A percentile compares a stretch with the other conserved stretches of the same genome.
Conservation (phyloP, 176 grass and related monocot species). For the Aegilops bicornis region DNA sequence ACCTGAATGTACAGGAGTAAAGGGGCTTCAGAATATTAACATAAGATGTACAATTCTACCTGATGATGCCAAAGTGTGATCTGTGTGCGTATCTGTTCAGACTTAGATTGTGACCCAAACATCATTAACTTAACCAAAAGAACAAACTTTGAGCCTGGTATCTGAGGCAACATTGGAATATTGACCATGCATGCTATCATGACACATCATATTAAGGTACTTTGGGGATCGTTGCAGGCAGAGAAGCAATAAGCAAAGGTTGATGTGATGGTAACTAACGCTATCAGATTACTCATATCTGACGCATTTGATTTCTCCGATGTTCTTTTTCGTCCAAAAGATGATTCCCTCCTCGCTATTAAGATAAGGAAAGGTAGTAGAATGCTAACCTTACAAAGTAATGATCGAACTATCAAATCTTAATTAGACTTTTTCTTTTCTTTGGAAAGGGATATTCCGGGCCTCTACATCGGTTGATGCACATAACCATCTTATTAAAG, state of each 20-base stretch:
- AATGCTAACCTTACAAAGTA: neutral
- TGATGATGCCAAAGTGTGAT: neutral
- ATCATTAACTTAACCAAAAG: neutral
- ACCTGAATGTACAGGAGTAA: neutral
- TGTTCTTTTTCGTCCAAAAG: neutral
- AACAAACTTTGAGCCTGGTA: neutral
- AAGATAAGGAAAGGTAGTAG: neutral
- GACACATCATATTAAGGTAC: neutral
- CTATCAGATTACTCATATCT: neutral
- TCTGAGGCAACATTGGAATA: neutral
- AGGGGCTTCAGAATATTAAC: neutral
- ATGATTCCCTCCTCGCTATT: neutral
- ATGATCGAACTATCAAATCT: neutral
- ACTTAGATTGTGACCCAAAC: neutral
- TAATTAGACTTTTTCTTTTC: too few species aligned
- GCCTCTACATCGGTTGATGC: too few species aligned
- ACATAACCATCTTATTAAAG: too few species aligned
- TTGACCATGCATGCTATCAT: neutral
- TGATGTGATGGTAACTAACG: neutral
- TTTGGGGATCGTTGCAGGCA: neutral
- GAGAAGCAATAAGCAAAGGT: neutral
- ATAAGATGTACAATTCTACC: neutral
- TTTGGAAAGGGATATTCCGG: too few species aligned
- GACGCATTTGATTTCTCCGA: neutral
- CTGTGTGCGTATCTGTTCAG: constrained; percentile 1